Base-by-base conservation (phyloP, 352 stramenopile species). In the Phytophthora sansomeana region DNA sequence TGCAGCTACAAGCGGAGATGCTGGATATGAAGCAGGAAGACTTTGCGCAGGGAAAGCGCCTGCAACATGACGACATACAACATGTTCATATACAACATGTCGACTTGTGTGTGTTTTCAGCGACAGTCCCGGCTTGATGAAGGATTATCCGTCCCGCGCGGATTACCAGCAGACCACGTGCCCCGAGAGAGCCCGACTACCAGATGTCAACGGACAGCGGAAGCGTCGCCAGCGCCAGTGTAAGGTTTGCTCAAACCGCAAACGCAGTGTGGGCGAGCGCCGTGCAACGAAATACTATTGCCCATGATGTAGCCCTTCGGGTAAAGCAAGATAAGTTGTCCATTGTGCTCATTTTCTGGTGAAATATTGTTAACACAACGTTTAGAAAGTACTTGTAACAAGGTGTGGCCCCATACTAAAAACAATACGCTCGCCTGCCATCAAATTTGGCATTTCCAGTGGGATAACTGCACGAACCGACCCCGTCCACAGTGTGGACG, bases 391-490 rank as follows among this genome's bases (percentile, higher is more conserved):
- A 52, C 16, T 38, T 52, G 44, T 52, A 52, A 52, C 11, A 52
- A 38, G 44, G 44, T 52, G 1, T 52, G 28, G 28, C 28, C 44
- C 1, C 44, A 52, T 24, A 21, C 6, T 28, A 52, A 38, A 10
- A 52, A 52, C 2, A 38, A 52, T 28, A 52, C 44, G 44, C 44
- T 52, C 5, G 39, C 44, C 2, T 52, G 44, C 26, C 44, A 52
- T 21, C 44, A 39, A 24, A 52, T 52, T 36, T 52, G 44, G 44
- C 44, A 52, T 29, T 24, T 26, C 28, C 4, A 17, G 6, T 38
- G 44, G 44, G 24, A 52, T 3, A 38, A 50, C 16, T n/a, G 43
- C 2, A 17, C 6, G 10, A 35, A 33, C 7, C n/a, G 24, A 5
- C 43, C 16, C 5, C 17, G 21, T 16, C 43, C 43, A 17, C 6